Conservation (phyloP, 305 asterid species). For the Rubia tinctorum region DNA sequence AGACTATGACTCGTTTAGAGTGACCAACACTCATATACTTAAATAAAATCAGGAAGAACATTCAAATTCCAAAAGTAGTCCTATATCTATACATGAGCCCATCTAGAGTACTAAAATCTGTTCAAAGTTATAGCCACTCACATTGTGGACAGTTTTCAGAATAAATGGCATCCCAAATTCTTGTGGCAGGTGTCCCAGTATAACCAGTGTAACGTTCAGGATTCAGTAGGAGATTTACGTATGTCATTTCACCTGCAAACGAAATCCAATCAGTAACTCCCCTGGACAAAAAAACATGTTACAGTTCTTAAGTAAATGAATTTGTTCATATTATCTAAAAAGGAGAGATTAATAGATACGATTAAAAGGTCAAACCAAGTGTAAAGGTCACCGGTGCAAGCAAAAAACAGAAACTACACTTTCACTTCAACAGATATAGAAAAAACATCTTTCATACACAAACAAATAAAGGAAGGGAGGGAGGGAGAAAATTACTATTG, state of each 20-base stretch:
- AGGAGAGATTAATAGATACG: not conserved
- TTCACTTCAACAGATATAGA: not conserved
- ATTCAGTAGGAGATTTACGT: constrained; percentile 86
- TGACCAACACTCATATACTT: not conserved
- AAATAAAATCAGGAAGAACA: not conserved
- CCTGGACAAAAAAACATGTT: not conserved
- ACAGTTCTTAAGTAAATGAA: not conserved
- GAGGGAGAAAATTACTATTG: constrained; percentile 48
- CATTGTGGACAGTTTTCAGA: constrained; percentile 95
- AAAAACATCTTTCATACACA: constrained; percentile 14
- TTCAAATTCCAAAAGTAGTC: not conserved
- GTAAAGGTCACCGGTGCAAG: not conserved
- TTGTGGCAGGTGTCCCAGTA: constrained; percentile 89
- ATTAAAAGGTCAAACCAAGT: not conserved
- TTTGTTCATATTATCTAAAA: not conserved
- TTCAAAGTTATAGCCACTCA: constrained; percentile 29
- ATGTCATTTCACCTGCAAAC: constrained; percentile 89
- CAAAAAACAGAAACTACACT: not conserved
- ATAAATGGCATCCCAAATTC: constrained; percentile 95
- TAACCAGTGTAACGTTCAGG: constrained; percentile 97
- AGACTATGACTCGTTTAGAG: not conserved
- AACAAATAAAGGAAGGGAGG: constrained; percentile 7
- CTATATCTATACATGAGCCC: not conserved
- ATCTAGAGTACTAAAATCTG: not conserved
- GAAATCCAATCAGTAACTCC: constrained; percentile 16